phyloP scores from a whole-genome alignment of 225 moss, liverwort and hornwort species.

The Pseudisothecium myosuroides region DNA sequence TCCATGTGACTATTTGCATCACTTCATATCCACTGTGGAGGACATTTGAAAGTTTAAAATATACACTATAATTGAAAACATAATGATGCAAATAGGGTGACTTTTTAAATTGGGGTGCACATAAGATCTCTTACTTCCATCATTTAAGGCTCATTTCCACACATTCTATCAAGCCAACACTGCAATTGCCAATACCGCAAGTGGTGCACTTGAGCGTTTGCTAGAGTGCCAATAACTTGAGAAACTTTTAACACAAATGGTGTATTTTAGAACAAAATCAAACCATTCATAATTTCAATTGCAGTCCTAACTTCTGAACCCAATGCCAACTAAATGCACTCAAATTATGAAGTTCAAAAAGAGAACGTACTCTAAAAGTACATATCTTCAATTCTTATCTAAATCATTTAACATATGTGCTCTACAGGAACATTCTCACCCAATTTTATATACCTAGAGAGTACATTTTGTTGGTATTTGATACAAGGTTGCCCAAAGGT shows the following conservation, averaged over 20 bases:
- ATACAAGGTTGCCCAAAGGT: not conserved
- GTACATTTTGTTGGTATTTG: not conserved
- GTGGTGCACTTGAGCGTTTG: rapidly evolving
- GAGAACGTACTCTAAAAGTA: not conserved
- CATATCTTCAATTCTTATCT: not conserved
- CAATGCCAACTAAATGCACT: not conserved
- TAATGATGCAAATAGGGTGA: rapidly evolving
- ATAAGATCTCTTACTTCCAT: not conserved
- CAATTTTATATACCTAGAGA: not conserved
- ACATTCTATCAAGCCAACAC: not conserved
- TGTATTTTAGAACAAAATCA: too few species aligned
- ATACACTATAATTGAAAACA: not conserved
- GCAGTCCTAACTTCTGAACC: not conserved
- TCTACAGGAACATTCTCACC: rapidly evolving
- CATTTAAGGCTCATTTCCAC: not conserved
- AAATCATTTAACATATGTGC: too few species aligned
- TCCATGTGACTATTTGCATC: not conserved
- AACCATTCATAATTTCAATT: not conserved
- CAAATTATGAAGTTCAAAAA: not conserved
- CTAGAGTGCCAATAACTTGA: too few species aligned
- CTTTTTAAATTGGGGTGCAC: not conserved
- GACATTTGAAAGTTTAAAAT: not conserved
- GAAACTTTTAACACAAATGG: not conserved
- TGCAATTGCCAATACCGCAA: not conserved
- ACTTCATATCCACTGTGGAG: rapidly evolving